A percentile compares a stretch with the other conserved stretches of the same genome.
These are phyloP conservation scores for Fomitopsis schrenkii DNA, from an alignment of 1,284 basidiomycete species.

Conservation along the genomic window DNA sequence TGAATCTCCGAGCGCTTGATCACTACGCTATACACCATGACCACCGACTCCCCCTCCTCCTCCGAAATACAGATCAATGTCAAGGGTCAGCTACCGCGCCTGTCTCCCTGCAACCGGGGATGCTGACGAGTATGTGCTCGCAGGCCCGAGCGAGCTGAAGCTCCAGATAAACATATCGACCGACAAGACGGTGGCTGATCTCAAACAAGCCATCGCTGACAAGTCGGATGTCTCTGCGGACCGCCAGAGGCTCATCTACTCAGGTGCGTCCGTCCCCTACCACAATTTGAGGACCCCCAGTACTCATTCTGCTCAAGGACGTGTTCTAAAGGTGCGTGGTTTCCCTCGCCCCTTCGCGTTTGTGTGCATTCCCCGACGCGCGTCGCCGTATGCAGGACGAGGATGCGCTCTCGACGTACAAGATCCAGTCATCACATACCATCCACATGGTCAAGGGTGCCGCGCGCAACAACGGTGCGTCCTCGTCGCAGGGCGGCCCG, in stretches of 20 bases:
- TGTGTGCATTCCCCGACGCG: neutral
- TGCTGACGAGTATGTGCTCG: neutral
- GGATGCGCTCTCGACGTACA: slow-evolving; percentile 77
- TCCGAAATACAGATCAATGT: slow-evolving; percentile 72
- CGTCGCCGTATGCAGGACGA: slow-evolving; percentile 61
- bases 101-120: neutral
- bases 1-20: neutral
- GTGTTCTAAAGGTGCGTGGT: slow-evolving; percentile 60
- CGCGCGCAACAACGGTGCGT: slow-evolving; percentile 42
- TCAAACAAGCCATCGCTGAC: slow-evolving; percentile 82
- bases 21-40: slow-evolving; percentile 4
- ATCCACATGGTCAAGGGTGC: slow-evolving; percentile 93
- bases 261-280: slow-evolving; percentile 47
- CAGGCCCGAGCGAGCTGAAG: slow-evolving; percentile 88
- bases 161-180: slow-evolving; percentile 77
- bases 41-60: slow-evolving; percentile 25
- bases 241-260: slow-evolving; percentile 84
- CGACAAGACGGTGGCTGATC: slow-evolving; percentile 78
- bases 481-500: slow-evolving; percentile 23
- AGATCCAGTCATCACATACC: slow-evolving; percentile 84
- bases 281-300: neutral
- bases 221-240: slow-evolving; percentile 85
- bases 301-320: slow-evolving; percentile 31
- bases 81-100: slow-evolving; percentile 46
- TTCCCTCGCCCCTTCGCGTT: neutral